A percentile compares a stretch with the other conserved stretches of the same genome.
Conservation (phyloP, 1,284 basidiomycete genomes). For the Jaminaea rosea region DNA sequence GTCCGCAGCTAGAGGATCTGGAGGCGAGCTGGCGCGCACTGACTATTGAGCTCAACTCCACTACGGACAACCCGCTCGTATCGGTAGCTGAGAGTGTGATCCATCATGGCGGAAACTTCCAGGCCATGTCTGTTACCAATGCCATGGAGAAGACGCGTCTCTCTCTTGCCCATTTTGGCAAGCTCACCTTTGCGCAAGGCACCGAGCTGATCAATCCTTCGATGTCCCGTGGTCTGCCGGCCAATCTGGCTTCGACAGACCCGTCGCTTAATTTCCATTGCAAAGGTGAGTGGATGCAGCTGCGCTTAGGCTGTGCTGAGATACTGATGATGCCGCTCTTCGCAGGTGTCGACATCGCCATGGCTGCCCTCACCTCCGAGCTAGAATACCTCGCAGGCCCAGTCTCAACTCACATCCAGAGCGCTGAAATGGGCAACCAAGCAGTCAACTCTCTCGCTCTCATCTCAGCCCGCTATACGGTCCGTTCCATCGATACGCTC, state of each 20-base stretch:
- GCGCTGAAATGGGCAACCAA: slow-evolving; percentile 18
- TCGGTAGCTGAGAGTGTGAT: slow-evolving; percentile 2
- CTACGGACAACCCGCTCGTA: slow-evolving; percentile 14
- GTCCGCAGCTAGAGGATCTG: slow-evolving; percentile 13
- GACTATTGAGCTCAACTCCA: slow-evolving; percentile 11
- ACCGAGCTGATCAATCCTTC: slow-evolving; percentile 60
- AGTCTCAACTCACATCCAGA: slow-evolving; percentile 71
- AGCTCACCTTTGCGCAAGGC: slow-evolving; percentile 68
- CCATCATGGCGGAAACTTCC: slow-evolving; percentile 14
- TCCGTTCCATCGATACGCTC: slow-evolving; percentile 17
- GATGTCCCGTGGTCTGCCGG: slow-evolving; percentile 14
- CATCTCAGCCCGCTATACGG: slow-evolving; percentile 14
- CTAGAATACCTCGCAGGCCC: slow-evolving; percentile 73
- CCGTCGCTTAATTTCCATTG: slow-evolving; percentile 60
- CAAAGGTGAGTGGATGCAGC: slow-evolving; percentile 54
- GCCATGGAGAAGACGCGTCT: slow-evolving; percentile 80
- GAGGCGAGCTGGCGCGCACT: slow-evolving; percentile 5
- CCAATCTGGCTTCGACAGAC: slow-evolving; percentile 15
- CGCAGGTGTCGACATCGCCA: slow-evolving; percentile 60
- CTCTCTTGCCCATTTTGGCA: slow-evolving; percentile 68
- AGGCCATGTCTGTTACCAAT: slow-evolving; percentile 64
- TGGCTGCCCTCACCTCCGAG: slow-evolving; percentile 49
- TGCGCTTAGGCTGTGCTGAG: not conserved
- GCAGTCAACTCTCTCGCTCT: slow-evolving; percentile 15
- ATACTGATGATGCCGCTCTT: not conserved